phyloP scores from a whole-genome alignment of 108 stramenopile species.

The Discostella stelligeroides region DNA sequence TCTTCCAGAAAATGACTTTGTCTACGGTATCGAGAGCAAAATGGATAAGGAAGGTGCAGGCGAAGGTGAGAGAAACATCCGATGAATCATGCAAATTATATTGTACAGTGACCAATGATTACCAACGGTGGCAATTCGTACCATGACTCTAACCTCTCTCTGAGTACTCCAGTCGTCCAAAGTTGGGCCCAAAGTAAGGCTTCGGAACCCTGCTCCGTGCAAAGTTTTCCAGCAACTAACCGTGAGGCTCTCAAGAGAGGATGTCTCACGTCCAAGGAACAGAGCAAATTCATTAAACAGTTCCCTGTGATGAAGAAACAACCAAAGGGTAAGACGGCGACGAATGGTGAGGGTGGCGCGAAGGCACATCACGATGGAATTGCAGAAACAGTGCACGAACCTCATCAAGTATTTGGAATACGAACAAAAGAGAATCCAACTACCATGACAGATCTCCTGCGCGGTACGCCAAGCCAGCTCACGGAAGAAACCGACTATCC shows the following conservation, averaged over 20 bases:
- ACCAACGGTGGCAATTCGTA: no score
- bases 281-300: conserved; percentile 44
- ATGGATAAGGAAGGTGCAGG: conserved; percentile 50
- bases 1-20: conserved; percentile 45
- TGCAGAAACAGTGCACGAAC: conserved; percentile 10
- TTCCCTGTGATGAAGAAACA: conserved; percentile 53
- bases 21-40: conserved; percentile 51
- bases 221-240: conserved; percentile 57
- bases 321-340: background rate
- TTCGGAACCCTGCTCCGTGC: conserved; percentile 43
- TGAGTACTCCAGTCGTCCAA: conserved; percentile 41
- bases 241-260: conserved; percentile 53
- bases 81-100: no score
- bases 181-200: conserved; percentile 41
- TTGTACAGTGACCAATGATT: no score
- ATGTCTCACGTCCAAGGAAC: conserved; percentile 50
- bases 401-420: conserved; percentile 31
- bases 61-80: conserved; percentile 39
- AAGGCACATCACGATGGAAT: background rate
- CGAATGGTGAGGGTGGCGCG: background rate
- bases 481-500: conserved; percentile 53
- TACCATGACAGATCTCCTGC: conserved; percentile 44
- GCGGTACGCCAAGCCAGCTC: conserved; percentile 33
- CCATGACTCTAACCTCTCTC: background rate
- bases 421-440: conserved; percentile 27